These are phyloP conservation scores for Leishmania braziliensis DNA, from an alignment of 208 protist genomes.

Conservation along the genomic window DNA sequence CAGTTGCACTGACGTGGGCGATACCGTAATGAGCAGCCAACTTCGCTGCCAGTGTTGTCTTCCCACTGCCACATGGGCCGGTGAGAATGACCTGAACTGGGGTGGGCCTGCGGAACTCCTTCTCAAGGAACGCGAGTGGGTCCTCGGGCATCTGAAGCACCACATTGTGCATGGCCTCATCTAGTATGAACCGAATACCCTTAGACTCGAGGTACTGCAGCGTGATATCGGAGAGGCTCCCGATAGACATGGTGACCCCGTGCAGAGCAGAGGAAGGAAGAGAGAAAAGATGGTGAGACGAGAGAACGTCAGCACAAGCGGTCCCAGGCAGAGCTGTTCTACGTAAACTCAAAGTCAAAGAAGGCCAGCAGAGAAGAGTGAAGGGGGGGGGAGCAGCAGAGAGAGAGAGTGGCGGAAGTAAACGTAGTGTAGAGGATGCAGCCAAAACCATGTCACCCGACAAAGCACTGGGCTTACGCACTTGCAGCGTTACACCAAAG, in stretches of 20 bases:
- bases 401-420: not conserved
- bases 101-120: conserved; percentile 41
- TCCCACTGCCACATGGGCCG: conserved; percentile 90
- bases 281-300: not conserved
- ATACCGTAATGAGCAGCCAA: conserved; percentile 87
- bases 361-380: not conserved
- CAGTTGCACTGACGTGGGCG: conserved; percentile 80
- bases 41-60: conserved; percentile 86
- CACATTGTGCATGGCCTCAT: conserved; percentile 83
- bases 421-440: not conserved
- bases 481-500: not conserved
- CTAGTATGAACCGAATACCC: conserved; percentile 63
- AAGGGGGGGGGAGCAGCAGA: not conserved
- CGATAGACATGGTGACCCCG: conserved; percentile 58
- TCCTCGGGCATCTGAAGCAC: conserved; percentile 65
- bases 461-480: not conserved
- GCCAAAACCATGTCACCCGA: too few relatives aligned
- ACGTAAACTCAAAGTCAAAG: not conserved
- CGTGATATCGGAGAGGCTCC: conserved; percentile 55
- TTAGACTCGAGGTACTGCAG: conserved; percentile 78
- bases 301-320: not conserved
- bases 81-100: conserved; percentile 70
- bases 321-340: not conserved
- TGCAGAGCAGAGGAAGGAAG: not conserved
- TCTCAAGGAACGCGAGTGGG: conserved; percentile 65